Base-by-base conservation (phyloP, 78 protist species). In the Dictyostelium intermedium region DNA sequence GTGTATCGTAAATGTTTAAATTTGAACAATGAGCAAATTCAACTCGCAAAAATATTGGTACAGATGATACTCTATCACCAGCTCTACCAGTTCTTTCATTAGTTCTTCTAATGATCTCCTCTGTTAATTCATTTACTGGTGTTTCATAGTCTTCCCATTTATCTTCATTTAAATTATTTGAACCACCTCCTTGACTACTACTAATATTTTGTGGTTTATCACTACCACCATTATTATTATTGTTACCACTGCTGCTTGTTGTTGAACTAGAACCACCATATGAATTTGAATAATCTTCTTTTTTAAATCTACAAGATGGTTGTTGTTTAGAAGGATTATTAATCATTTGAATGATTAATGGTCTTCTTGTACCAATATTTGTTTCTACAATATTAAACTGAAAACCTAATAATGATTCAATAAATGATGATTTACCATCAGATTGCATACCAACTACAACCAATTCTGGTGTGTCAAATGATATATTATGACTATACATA, bases 371-470 rank as follows among this genome's bases (percentile, higher is more conserved):
- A 11, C 96, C 95, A 80, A 95, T 95, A 35, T 43, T 95, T 9
- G 93, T 84, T 30, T 92, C 97, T 11, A 96, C 97, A 66, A 93
- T 92, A 91, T 96, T 96, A 92, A 96, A 96, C 63, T 96, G 98
- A 47, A 96, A 96, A 7, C 98, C 98, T 56, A 96, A 74, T 37
- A 96, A 50, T 18, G 96, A 96, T 41, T 96, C 98, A 32, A 96
- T 84, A 74, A 96, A 96, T 56, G 91, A 72, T 77, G 96, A 92
- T 85, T 96, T 96, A 34, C 98, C 97, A 84, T 96, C 98, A 5
- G 98, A 96, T 85, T 96, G 98, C 97, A 96, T 96, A 39, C 98
- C 98, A 60, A 96, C 96, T 32, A 96, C 98, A 25, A 96, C 98
- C 34, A 96, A 60, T 63, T 96, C 98, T 43, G 98, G 98, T 56